Conservation (phyloP, 2,329 filamentous ascomycete species). For the Ascochyta rabiei region DNA sequence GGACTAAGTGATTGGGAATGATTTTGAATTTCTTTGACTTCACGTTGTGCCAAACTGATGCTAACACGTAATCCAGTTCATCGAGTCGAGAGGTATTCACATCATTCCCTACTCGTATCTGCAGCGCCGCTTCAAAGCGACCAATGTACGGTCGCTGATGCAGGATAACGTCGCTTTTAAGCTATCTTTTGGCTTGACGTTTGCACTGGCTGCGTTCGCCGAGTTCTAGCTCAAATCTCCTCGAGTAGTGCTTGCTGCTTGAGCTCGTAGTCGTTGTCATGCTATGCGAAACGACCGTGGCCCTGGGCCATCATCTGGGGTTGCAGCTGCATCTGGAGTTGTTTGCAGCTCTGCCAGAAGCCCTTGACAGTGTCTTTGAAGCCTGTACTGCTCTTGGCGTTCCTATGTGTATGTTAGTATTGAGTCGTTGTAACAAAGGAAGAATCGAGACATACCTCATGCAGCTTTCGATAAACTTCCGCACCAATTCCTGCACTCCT, state of each 20-base stretch:
- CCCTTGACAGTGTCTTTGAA: slow-evolving; percentile 45
- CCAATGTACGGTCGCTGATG: slow-evolving; percentile 59
- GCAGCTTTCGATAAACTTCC: slow-evolving; percentile 44
- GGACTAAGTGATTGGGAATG: background rate
- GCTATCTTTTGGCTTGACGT: slow-evolving; percentile 73
- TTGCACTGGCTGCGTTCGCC: slow-evolving; percentile 72
- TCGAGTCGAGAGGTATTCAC: slow-evolving; percentile 59
- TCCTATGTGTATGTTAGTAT: slow-evolving; percentile 41
- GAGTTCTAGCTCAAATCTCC: slow-evolving; percentile 50
- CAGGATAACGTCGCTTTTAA: slow-evolving; percentile 68
- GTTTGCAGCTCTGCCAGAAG: slow-evolving; percentile 47
- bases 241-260: slow-evolving; percentile 13
- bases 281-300: slow-evolving; percentile 15
- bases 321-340: slow-evolving; percentile 45
- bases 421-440: background rate
- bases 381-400: slow-evolving; percentile 38
- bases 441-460: slow-evolving; percentile 31
- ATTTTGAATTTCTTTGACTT: background rate
- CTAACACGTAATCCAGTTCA: slow-evolving; percentile 47
- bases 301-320: slow-evolving; percentile 36
- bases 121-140: slow-evolving; percentile 57
- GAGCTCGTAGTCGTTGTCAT: background rate
- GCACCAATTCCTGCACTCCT: slow-evolving; percentile 36
- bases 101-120: slow-evolving; percentile 56
- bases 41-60: slow-evolving; percentile 1